Evolutionary conservation across 2,329 filamentous ascomycete genomes (phyloP).

Genomic region (Pseudogymnoascus sp.): DNA sequence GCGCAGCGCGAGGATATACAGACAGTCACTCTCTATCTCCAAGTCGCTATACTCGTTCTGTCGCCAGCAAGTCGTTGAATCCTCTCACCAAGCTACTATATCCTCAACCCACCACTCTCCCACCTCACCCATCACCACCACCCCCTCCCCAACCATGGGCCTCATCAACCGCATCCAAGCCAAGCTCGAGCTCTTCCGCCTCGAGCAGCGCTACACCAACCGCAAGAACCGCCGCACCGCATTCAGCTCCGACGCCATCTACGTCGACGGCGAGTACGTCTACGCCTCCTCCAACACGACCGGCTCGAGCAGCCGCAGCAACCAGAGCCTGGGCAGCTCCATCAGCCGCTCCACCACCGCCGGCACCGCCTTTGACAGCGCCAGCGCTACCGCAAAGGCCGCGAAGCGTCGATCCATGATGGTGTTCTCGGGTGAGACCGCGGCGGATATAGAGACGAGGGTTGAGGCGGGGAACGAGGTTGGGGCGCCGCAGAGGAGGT

Average conservation of each 20-base stretch:
- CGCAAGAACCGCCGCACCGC: constrained; percentile 79
- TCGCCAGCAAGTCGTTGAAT: not conserved
- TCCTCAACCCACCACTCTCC: not conserved
- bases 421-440: not conserved
- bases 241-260: constrained; percentile 81
- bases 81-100: not conserved
- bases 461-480: not conserved
- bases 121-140: not conserved
- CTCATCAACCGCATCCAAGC: constrained; percentile 54
- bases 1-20: not conserved
- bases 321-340: not conserved
- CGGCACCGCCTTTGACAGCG: not conserved
- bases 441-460: not conserved
- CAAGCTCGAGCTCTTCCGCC: constrained; percentile 82
- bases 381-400: not conserved
- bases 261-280: constrained; percentile 93
- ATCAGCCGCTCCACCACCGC: not conserved
- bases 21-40: not conserved
- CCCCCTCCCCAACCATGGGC: constrained; percentile 11
- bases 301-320: constrained; percentile 7
- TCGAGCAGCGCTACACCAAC: constrained; percentile 91
- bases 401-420: not conserved
- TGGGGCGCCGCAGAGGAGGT: not conserved
- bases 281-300: constrained; percentile 51
- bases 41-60: not conserved